These are phyloP conservation scores for Phytophthora colocasiae DNA, from an alignment of 352 stramenopile genomes.

Conservation along the genomic window DNA sequence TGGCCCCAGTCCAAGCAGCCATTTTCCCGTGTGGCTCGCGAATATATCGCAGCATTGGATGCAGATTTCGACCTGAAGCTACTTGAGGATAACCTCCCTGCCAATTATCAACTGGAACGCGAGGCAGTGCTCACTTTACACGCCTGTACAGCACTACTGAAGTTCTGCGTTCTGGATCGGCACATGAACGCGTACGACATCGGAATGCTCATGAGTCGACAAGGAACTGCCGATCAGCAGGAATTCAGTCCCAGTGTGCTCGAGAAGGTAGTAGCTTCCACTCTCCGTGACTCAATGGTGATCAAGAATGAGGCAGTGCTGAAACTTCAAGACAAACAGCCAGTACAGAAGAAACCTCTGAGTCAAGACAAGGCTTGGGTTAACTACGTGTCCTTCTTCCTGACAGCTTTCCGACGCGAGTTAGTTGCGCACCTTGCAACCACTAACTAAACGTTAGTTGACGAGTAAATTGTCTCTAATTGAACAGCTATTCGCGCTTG, in stretches of 20 bases:
- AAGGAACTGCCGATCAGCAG: constrained; percentile 36
- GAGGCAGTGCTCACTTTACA: constrained; percentile 59
- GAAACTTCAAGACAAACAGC: constrained; percentile 22
- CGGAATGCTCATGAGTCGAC: constrained; percentile 63
- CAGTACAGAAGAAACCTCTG: not conserved
- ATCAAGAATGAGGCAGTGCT: constrained; percentile 22
- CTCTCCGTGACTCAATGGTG: constrained; percentile 16
- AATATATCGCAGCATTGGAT: constrained; percentile 53
- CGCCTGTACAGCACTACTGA: constrained; percentile 58
- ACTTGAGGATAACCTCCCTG: constrained; percentile 36
- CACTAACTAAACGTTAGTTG: constrained; percentile 21
- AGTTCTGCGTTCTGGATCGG: constrained; percentile 53
- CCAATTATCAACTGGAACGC: constrained; percentile 33
- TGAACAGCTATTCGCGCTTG: constrained; percentile 72
- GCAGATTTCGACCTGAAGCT: constrained; percentile 40
- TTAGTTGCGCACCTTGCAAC: constrained; percentile 17
- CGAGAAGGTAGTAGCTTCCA: constrained; percentile 40
- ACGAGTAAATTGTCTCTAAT: constrained; percentile 47
- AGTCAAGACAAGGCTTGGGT: constrained; percentile 27
- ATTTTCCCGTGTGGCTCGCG: constrained; percentile 38
- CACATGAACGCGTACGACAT: constrained; percentile 61
- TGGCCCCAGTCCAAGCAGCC: constrained; percentile 70
- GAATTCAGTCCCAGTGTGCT: constrained; percentile 45
- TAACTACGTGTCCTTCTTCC: constrained; percentile 26
- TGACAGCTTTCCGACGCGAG: constrained; percentile 29